phyloP scores from a whole-genome alignment of 345 rosid genomes.

The Populus nigra region DNA sequence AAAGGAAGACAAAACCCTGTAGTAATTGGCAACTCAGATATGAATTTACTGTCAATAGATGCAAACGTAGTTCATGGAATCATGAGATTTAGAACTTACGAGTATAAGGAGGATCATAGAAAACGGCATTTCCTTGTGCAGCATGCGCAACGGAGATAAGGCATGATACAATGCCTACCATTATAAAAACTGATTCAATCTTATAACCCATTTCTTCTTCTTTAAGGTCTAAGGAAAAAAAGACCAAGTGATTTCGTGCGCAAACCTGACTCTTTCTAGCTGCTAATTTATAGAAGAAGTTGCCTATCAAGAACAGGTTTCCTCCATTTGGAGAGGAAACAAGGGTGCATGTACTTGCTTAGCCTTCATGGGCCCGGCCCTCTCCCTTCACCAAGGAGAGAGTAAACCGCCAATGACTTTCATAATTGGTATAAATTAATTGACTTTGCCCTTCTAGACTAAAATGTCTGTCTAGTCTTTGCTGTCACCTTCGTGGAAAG shows the following conservation, averaged over 20 bases:
- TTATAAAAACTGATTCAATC: neutral
- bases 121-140: constrained; percentile 7
- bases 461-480: neutral
- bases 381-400: too few species aligned
- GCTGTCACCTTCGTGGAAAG: neutral
- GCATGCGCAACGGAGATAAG: neutral
- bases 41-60: neutral
- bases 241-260: neutral
- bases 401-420: too few species aligned
- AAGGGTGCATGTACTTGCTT: too few species aligned
- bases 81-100: constrained; percentile 1
- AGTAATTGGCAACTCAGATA: neutral
- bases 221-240: neutral
- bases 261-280: neutral
- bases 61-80: neutral
- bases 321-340: too few species aligned
- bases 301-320: neutral
- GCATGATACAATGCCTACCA: constrained; percentile 2
- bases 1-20: neutral
- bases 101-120: neutral
- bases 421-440: too few species aligned
- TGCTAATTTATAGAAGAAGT: neutral
- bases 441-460: neutral
- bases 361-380: neutral
- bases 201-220: neutral